Base-by-base conservation (phyloP, 805 yeast genomes). In the Hemisphaericaspora nanyangensis region DNA sequence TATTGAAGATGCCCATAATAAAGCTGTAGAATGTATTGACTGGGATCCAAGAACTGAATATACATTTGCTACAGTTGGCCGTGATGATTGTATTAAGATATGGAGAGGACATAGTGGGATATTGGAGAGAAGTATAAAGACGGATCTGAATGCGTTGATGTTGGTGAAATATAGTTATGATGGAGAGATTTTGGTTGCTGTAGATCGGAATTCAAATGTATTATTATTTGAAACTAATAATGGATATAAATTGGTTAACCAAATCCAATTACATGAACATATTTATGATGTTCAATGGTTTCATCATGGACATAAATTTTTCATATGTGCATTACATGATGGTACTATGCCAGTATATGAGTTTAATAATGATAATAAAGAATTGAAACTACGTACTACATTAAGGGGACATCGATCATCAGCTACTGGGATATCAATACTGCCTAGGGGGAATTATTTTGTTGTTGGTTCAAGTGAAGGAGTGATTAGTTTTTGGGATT, bases 381-480 rank as follows among this genome's bases (percentile, higher is more conserved):
- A 30, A 19, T 45, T 37, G 7, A 30, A 35, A 35, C 29, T 40
- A 17, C 38, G 45, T n/a, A 45, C 54, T 22, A 45, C 55, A 30
- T 47, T 68, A n/a, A 43, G 45, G 25, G 65, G 69, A 16, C 85
- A 80, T 48, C 61, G 76, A 29, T 71, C 81, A 1, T 60, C 79
- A 1, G 68, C 76, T 3, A 68, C 75, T 3, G 50, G 72, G 22
- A 41, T 78, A 11, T 58, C 60, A 13, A 55, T 77, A 37, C 84
- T 78, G 48, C 80, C 82, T 3, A 51, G 65, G 35, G 87, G 82
- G 0, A 48, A 58, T 17, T 72, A 55, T 46, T 40, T 82, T 8
- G 70, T 73, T 2, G 71, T 70, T 2, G 87, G 85, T 0, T 65
- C 81, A 15, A 71, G 69, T 39, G 85, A 79, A 43, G 84, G 84